phyloP scores from a whole-genome alignment of 441 rosid genomes.

The Populus trichocarpa region DNA sequence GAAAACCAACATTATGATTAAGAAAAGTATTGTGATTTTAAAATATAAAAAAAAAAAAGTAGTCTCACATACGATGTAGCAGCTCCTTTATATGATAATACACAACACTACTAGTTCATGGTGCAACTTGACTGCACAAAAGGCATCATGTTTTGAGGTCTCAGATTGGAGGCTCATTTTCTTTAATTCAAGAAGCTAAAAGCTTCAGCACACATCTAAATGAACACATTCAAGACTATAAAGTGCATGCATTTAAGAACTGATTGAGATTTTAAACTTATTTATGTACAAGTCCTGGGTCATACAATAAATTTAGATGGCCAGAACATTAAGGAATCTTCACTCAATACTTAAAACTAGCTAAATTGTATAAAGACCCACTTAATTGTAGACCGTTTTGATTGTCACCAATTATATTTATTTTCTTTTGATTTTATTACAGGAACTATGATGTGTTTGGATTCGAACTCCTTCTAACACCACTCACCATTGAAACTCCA shows the following conservation, averaged over 20 bases:
- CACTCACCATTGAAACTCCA: neutral
- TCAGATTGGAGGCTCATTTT: neutral
- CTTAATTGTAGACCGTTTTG: neutral
- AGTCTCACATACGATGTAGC: neutral
- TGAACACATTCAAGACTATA: neutral
- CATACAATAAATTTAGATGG: neutral
- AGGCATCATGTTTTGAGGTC: neutral
- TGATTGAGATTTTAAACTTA: neutral
- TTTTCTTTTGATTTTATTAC: neutral
- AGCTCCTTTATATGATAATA: neutral
- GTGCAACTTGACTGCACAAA: neutral
- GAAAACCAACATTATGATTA: neutral
- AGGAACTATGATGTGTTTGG: neutral
- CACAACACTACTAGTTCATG: neutral
- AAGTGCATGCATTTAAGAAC: neutral
- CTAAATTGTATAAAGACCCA: neutral
- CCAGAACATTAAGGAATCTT: neutral
- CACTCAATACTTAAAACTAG: neutral
- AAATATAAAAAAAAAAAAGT: neutral
- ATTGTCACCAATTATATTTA: neutral
- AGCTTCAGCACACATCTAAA: neutral
- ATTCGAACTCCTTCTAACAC: too few species aligned
- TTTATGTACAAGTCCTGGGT: neutral
- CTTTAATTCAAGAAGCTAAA: conserved; percentile 1
- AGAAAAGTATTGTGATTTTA: neutral